A percentile compares a stretch with the other conserved stretches of the same genome.
These are phyloP conservation scores for Pleurotus eryngii DNA, from an alignment of 768 basidiomycete species.

Conservation along the genomic window DNA sequence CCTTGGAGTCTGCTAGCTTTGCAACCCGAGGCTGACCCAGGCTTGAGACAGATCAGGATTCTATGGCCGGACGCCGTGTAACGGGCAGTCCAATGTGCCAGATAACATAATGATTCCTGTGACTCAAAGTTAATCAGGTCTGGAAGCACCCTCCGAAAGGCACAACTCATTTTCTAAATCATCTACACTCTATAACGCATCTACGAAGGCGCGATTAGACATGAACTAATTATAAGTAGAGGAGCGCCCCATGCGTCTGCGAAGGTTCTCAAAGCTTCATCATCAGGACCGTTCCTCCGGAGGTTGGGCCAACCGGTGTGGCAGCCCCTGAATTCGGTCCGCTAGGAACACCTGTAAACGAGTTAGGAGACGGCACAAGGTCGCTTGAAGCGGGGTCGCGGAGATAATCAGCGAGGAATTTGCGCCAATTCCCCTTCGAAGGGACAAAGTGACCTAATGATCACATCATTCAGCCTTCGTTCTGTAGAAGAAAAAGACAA, in stretches of 20 bases:
- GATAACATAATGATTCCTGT: no score
- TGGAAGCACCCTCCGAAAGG: no score
- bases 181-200: not conserved
- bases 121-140: no score
- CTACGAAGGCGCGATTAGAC: not conserved
- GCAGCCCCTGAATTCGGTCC: slow-evolving; percentile 43
- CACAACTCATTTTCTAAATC: not conserved
- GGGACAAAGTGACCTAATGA: slow-evolving; percentile 78
- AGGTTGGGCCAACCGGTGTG: slow-evolving; percentile 32
- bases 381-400: slow-evolving; percentile 38
- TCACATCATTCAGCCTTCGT: not conserved
- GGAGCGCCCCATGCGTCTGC: no score
- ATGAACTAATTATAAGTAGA: not conserved
- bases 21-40: no score
- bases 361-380: slow-evolving; percentile 42
- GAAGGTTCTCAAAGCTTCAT: slow-evolving; percentile 22
- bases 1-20: no score
- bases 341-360: slow-evolving; percentile 20
- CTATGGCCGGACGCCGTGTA: no score
- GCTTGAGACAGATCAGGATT: no score
- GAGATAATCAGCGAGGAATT: slow-evolving; percentile 69
- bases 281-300: slow-evolving; percentile 18
- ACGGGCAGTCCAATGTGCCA: no score
- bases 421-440: slow-evolving; percentile 70
- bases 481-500: not conserved